A percentile compares a stretch with the other conserved stretches of the same genome.
Evolutionary conservation across 805 yeast species (phyloP).

Genomic region (Teunomyces panamensis): DNA sequence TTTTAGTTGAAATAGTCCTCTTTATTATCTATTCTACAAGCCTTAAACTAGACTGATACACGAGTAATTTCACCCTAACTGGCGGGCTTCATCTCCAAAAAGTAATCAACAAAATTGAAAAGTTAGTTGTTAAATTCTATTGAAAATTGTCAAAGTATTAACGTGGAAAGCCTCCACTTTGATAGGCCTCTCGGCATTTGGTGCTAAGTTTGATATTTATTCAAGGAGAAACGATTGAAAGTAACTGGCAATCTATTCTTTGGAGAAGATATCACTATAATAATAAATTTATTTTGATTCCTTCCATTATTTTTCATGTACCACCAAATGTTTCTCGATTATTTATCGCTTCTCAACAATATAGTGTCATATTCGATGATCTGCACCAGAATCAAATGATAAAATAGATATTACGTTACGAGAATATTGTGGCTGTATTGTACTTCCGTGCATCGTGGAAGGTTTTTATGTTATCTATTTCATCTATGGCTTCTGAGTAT

Average conservation of each 20-base stretch:
- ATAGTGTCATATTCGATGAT: neutral
- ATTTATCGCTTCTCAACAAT: neutral
- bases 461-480: neutral
- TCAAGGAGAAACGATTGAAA: neutral
- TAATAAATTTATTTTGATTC: neutral
- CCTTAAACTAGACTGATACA: neutral
- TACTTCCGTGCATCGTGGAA: neutral
- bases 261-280: neutral
- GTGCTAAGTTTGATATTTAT: neutral
- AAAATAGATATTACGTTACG: neutral
- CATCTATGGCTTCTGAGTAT: neutral
- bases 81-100: neutral
- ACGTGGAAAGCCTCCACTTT: neutral
- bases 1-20: neutral
- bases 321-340: neutral
- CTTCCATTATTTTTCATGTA: neutral
- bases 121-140: neutral
- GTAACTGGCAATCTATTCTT: neutral
- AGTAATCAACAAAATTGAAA: neutral
- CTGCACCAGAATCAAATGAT: neutral
- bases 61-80: neutral
- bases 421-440: neutral
- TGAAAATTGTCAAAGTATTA: neutral
- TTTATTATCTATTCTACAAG: neutral
- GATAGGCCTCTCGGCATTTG: neutral